Percentiles rank a stretch among this genome's conserved stretches.
Conservation (phyloP, 2,329 filamentous ascomycete genomes). For the Plectosphaerella plurivora region DNA sequence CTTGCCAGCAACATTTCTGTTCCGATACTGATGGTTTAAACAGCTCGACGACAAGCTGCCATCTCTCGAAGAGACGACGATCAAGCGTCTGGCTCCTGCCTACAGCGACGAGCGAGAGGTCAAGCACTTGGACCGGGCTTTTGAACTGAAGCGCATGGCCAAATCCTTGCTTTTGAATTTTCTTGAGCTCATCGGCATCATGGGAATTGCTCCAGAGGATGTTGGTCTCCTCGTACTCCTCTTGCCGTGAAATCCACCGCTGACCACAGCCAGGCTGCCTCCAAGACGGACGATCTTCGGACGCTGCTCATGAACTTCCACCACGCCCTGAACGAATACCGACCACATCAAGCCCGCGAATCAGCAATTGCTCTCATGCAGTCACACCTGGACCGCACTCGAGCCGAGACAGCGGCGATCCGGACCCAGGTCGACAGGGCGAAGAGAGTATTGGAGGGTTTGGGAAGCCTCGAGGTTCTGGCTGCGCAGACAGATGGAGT, state of each 20-base stretch:
- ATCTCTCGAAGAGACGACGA: slow-evolving; percentile 64
- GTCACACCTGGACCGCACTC: slow-evolving; percentile 68
- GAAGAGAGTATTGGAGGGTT: slow-evolving; percentile 64
- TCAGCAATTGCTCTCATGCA: slow-evolving; percentile 86
- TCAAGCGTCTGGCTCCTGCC: slow-evolving; percentile 42
- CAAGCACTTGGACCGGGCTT: slow-evolving; percentile 57
- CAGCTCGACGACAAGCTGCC: slow-evolving; percentile 59
- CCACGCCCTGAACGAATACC: slow-evolving; percentile 89
- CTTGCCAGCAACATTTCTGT: neutral
- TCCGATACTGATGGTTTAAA: neutral
- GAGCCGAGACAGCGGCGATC: slow-evolving; percentile 68
- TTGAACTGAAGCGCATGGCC: slow-evolving; percentile 70
- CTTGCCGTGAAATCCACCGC: neutral
- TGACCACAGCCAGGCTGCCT: slow-evolving; percentile 42
- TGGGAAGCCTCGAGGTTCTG: slow-evolving; percentile 48
- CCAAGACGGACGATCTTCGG: slow-evolving; percentile 74
- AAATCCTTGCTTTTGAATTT: slow-evolving; percentile 88
- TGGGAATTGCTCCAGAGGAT: slow-evolving; percentile 60
- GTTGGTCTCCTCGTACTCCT: slow-evolving; percentile 21
- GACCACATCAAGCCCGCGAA: slow-evolving; percentile 88
- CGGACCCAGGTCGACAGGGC: slow-evolving; percentile 67
- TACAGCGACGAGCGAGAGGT: slow-evolving; percentile 39
- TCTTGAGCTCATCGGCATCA: slow-evolving; percentile 72
- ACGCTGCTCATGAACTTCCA: slow-evolving; percentile 88
- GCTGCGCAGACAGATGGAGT: neutral